Percentiles rank a stretch among this genome's conserved stretches.
These are phyloP conservation scores for Effrenium voratum DNA, from an alignment of 73 alveolate genomes.

Conservation along the genomic window DNA sequence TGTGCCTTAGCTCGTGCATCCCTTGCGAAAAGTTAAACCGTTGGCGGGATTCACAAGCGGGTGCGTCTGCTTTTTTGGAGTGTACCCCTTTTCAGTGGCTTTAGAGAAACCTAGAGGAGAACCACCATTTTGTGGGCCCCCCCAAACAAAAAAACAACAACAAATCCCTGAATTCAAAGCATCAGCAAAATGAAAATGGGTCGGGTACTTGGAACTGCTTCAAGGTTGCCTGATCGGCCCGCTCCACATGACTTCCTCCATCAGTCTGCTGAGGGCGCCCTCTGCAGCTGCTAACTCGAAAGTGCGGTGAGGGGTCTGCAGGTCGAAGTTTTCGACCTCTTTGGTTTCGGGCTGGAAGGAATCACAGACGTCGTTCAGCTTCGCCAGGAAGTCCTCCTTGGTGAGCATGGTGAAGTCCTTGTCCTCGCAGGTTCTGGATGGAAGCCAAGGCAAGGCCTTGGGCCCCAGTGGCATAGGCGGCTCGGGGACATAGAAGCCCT, in stretches of 20 bases:
- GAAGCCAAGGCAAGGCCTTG: constrained; percentile 78
- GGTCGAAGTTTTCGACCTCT: not conserved
- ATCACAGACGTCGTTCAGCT: constrained; percentile 67
- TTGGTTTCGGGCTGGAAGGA: constrained; percentile 43
- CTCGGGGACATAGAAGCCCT: constrained; percentile 50
- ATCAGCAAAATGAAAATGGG: too few relatives aligned
- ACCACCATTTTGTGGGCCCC: too few relatives aligned
- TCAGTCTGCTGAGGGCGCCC: constrained; percentile 58
- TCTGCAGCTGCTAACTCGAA: constrained; percentile 54
- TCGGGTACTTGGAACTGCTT: too few relatives aligned
- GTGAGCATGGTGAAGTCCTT: constrained; percentile 52
- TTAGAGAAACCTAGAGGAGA: too few relatives aligned
- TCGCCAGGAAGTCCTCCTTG: constrained; percentile 29
- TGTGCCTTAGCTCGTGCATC: too few relatives aligned
- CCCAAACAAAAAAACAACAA: too few relatives aligned
- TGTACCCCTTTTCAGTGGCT: too few relatives aligned
- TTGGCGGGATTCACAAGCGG: too few relatives aligned
- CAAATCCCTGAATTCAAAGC: too few relatives aligned
- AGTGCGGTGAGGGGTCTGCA: constrained; percentile 12
- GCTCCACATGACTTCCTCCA: constrained; percentile 92
- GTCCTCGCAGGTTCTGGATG: constrained; percentile 31
- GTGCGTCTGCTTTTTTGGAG: too few relatives aligned
- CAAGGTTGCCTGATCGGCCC: constrained; percentile 93
- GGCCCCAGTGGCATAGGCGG: constrained; percentile 70
- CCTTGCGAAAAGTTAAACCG: too few relatives aligned